These are phyloP conservation scores for Populus davidiana DNA, from an alignment of 345 rosid species.

Conservation along the genomic window DNA sequence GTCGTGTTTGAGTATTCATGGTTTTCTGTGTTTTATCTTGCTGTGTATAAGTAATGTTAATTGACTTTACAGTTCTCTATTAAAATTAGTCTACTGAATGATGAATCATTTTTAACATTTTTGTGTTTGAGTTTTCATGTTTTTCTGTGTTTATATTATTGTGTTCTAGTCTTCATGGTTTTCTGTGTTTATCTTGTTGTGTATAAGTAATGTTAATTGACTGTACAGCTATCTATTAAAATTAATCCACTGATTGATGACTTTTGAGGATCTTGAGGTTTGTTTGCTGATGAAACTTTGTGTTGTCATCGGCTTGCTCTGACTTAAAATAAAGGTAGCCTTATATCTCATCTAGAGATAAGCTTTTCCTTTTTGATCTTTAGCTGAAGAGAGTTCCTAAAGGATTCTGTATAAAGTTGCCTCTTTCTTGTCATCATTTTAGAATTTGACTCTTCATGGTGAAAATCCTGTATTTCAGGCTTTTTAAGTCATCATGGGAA, in stretches of 20 bases:
- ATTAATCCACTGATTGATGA: too few species aligned
- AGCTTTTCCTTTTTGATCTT: background rate
- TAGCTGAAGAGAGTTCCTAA: background rate
- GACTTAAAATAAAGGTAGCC: background rate
- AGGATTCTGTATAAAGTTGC: background rate
- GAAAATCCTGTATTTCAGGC: background rate
- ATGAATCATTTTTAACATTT: too few species aligned
- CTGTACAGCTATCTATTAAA: background rate
- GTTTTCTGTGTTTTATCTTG: background rate
- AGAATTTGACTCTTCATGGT: background rate
- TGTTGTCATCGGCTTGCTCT: background rate
- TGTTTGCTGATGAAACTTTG: too few species aligned
- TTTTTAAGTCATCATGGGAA: background rate
- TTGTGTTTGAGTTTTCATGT: too few species aligned
- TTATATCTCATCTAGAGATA: background rate
- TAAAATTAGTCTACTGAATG: too few species aligned
- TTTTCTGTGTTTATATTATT: too few species aligned
- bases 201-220: background rate
- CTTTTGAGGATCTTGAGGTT: too few species aligned
- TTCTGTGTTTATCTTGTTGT: background rate
- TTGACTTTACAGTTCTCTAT: background rate
- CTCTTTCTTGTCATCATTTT: background rate
- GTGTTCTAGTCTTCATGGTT: background rate
- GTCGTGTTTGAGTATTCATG: background rate
- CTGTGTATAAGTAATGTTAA: background rate